Percentiles rank a stretch among this genome's conserved stretches.
These are phyloP conservation scores for Saccharomycopsis babjevae DNA, from an alignment of 805 yeast genomes.

Conservation along the genomic window DNA sequence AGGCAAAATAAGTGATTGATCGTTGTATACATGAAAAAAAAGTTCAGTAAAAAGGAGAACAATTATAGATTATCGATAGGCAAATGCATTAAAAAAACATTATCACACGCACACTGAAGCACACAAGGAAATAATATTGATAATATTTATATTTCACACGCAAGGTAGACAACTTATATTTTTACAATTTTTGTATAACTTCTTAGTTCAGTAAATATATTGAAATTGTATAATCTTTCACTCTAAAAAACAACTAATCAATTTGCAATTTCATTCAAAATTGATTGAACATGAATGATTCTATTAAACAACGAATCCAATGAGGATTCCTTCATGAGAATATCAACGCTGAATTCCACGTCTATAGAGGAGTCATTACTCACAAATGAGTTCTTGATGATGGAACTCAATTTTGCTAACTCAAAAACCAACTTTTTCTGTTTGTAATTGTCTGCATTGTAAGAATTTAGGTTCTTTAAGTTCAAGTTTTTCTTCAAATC, in stretches of 20 bases:
- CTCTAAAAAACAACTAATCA: neutral
- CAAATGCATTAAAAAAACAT: neutral
- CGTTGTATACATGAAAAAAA: too few species aligned
- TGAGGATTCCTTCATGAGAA: constrained; percentile 28
- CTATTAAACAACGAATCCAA: constrained; percentile 26
- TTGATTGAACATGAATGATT: constrained; percentile 28
- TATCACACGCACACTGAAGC: neutral
- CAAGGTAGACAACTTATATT: neutral
- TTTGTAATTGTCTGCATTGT: constrained; percentile 15
- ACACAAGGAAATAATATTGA: neutral
- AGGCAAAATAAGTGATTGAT: too few species aligned
- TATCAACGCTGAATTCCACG: constrained; percentile 29
- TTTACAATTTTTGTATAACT: neutral
- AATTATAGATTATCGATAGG: neutral
- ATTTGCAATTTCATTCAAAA: constrained; percentile 29
- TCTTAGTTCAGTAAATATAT: neutral
- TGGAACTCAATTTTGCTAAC: constrained; percentile 12
- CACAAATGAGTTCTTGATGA: constrained; percentile 27
- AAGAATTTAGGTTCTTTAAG: constrained; percentile 13
- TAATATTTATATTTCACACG: neutral
- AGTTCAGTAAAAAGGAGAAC: too few species aligned
- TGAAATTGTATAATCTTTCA: neutral
- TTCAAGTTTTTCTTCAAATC: constrained; percentile 13
- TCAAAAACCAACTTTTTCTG: constrained; percentile 6
- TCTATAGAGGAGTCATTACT: constrained; percentile 16